Base-by-base conservation (phyloP, 768 basidiomycete genomes). In the Tylopilus vinaceipallidus region DNA sequence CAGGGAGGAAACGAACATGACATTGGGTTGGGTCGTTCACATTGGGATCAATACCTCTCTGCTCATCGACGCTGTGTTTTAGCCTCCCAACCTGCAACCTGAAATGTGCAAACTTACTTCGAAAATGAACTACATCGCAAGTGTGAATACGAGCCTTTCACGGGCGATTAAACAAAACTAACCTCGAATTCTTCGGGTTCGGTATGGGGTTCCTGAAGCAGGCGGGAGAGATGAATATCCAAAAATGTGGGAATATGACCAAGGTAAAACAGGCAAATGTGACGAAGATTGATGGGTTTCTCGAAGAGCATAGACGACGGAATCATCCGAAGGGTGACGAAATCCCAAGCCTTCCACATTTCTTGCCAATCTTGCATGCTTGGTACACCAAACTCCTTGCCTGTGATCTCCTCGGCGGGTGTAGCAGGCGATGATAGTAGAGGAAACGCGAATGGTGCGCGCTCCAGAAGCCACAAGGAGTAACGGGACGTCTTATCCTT, bases 211-310 rank as follows among this genome's bases (percentile, higher is more conserved):
- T 94, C 88, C 34, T 81, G 62, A 43, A 97, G 66, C 12, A 92
- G 68, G 42, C 78, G 76, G 3, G 90, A 89, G 41, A 95, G 69
- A 61, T 95, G 88, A 20, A 97, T 97, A 60, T 97, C 95, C 54
- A 95, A 68, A 73, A 95, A 97, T 17, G 90, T 78, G 2, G 92
- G 92, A 39, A 98, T 92, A 65, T 98, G 97, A 0, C 95, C 95
- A 12, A 91, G 63, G 68, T 98, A 98, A 72, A 99, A 99, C n/a
- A 98, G 76, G 62, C 93, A 95, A 49, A 95, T 93, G 67, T 98
- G 95, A 26, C 97, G 79, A 39, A 98, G 73, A 61, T 97, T 86
- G 53, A 98, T 98, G 3, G 95, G 95, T 64, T 91, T 95, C 64
- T 89, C 75, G 64, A 84, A 85, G 22, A 95, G 74, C 87, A 98